Conservation (phyloP, 2,329 filamentous ascomycete genomes). For the Clonostachys solani region DNA sequence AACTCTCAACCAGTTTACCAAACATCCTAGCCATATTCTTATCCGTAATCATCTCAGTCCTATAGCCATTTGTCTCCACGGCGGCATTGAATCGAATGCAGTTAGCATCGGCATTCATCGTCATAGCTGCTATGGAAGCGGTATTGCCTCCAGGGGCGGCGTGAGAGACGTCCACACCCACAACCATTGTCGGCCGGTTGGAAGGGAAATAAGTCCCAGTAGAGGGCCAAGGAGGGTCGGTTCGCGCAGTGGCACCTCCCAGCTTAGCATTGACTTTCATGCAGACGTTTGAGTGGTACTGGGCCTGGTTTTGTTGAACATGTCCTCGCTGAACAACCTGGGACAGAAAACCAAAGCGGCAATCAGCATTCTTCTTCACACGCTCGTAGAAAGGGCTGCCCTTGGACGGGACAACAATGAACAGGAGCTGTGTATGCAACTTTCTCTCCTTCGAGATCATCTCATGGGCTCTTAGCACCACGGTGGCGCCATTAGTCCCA, state of each 20-base stretch:
- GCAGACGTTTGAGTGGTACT: slow-evolving; percentile 89
- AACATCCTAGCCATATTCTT: slow-evolving; percentile 65
- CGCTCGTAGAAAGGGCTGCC: slow-evolving; percentile 72
- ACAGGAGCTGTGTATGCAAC: slow-evolving; percentile 65
- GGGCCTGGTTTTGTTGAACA: slow-evolving; percentile 23
- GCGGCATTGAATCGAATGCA: slow-evolving; percentile 74
- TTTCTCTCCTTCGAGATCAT: not conserved
- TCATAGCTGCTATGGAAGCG: slow-evolving; percentile 83
- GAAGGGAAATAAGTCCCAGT: slow-evolving; percentile 26
- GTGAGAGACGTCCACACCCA: slow-evolving; percentile 91
- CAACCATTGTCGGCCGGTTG: slow-evolving; percentile 66
- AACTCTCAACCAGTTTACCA: slow-evolving; percentile 57
- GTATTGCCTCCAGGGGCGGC: slow-evolving; percentile 61
- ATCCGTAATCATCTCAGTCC: slow-evolving; percentile 72
- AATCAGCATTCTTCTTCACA: slow-evolving; percentile 87
- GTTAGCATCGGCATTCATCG: slow-evolving; percentile 70
- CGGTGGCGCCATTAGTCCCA: no score
- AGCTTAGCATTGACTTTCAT: slow-evolving; percentile 99
- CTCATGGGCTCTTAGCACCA: no score
- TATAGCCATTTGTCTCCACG: slow-evolving; percentile 78
- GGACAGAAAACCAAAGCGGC: slow-evolving; percentile 75
- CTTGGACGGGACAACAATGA: slow-evolving; percentile 72
- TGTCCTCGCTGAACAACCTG: slow-evolving; percentile 56
- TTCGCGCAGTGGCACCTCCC: slow-evolving; percentile 68
- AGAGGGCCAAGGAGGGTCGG: slow-evolving; percentile 21